A percentile compares a stretch with the other conserved stretches of the same genome.
phyloP scores from a whole-genome alignment of 1,139 yeast species.

The Nakaseomyces nivariensis region DNA sequence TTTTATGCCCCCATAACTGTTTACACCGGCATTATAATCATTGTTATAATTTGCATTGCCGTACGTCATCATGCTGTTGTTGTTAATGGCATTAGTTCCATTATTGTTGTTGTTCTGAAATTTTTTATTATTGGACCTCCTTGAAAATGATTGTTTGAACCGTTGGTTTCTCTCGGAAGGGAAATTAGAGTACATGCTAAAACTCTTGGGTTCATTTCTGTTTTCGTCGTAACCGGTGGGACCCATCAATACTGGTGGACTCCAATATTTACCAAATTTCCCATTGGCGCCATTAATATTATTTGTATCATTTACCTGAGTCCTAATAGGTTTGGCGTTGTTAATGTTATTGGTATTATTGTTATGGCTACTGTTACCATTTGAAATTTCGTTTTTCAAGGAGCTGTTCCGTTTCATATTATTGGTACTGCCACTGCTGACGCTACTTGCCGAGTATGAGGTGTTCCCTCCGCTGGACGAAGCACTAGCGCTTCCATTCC shows the following conservation, averaged over 20 bases:
- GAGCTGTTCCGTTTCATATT: background rate
- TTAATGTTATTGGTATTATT: background rate
- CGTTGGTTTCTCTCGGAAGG: constrained; percentile 2
- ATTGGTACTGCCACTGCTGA: background rate
- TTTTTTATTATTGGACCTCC: background rate
- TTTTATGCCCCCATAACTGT: background rate
- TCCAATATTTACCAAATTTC: background rate
- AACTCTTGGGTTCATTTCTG: background rate
- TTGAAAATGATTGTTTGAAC: background rate
- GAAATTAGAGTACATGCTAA: background rate
- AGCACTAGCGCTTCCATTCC: background rate
- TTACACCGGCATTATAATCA: background rate
- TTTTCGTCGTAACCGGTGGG: background rate
- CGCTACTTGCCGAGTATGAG: background rate
- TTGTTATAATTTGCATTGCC: background rate
- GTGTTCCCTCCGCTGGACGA: no score
- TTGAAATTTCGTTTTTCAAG: constrained; percentile 8
- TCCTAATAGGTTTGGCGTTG: background rate
- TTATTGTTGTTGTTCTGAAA: background rate
- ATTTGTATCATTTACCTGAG: background rate
- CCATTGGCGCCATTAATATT: background rate
- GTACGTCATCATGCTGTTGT: background rate
- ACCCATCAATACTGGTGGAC: constrained; percentile 1
- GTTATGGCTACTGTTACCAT: no score
- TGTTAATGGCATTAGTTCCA: background rate